Evolutionary conservation across 352 stramenopile species (phyloP).

Genomic region (Phytophthora pseudosyringae): DNA sequence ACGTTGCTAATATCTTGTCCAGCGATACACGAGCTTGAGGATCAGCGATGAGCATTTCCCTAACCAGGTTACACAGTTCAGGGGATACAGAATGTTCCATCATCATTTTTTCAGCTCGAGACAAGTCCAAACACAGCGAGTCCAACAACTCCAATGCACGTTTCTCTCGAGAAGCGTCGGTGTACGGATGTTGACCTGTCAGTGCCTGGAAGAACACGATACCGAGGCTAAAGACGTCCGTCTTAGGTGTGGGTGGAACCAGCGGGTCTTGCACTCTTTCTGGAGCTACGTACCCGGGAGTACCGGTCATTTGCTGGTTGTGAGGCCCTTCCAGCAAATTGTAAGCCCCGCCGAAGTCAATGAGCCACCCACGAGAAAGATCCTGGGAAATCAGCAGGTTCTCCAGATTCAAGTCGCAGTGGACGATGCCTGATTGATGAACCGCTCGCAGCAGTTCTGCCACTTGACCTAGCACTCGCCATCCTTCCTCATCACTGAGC

Average conservation of each 20-base stretch:
- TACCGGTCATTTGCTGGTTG: slow-evolving; percentile 52
- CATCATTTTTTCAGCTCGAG: slow-evolving; percentile 41
- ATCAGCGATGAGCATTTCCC: slow-evolving; percentile 46
- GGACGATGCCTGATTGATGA: slow-evolving; percentile 91
- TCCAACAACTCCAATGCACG: slow-evolving; percentile 50
- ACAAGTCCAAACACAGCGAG: slow-evolving; percentile 52
- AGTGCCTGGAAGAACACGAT: slow-evolving; percentile 70
- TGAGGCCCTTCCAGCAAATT: slow-evolving; percentile 26
- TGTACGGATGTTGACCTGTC: slow-evolving; percentile 61
- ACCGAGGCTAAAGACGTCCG: slow-evolving; percentile 69
- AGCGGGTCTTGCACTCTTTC: slow-evolving; percentile 51
- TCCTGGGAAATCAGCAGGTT: slow-evolving; percentile 85
- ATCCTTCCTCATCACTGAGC: slow-evolving; percentile 29
- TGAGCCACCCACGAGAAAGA: slow-evolving; percentile 42
- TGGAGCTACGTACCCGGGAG: slow-evolving; percentile 67
- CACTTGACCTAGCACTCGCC: slow-evolving; percentile 12
- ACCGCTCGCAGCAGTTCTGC: slow-evolving; percentile 85
- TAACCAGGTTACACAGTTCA: slow-evolving; percentile 43
- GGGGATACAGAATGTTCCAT: slow-evolving; percentile 32
- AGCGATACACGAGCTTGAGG: slow-evolving; percentile 46
- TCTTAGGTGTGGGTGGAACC: slow-evolving; percentile 42
- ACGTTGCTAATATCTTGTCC: slow-evolving; percentile 8
- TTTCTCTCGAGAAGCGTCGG: slow-evolving; percentile 24
- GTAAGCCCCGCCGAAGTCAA: slow-evolving; percentile 71
- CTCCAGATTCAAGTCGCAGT: slow-evolving; percentile 99